Conservation (phyloP, 2,329 filamentous ascomycete species). For the Bisporella sp. region DNA sequence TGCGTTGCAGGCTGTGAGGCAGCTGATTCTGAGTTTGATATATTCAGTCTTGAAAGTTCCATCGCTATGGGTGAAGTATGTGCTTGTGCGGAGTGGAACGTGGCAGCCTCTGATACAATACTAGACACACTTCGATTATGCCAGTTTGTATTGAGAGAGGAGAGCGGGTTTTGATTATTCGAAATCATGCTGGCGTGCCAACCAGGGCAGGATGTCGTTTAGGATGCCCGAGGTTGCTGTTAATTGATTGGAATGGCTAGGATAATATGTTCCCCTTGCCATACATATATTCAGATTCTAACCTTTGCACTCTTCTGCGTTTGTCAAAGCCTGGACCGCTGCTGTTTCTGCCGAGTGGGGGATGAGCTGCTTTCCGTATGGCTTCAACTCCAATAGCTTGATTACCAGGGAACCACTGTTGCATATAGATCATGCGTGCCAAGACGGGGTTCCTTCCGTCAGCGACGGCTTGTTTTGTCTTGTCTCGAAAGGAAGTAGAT, state of each 20-base stretch:
- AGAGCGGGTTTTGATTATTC: slow-evolving; percentile 10
- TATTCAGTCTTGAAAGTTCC: slow-evolving; percentile 1
- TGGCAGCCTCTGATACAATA: slow-evolving; percentile 20
- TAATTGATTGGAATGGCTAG: not conserved
- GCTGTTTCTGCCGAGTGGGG: not conserved
- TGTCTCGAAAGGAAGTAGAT: not conserved
- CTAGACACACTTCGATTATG: slow-evolving; percentile 21
- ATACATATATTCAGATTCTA: not conserved
- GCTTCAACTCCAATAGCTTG: not conserved
- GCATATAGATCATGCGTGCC: not conserved
- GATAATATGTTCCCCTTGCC: not conserved
- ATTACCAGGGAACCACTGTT: not conserved
- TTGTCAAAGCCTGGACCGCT: not conserved
- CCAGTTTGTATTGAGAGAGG: slow-evolving; percentile 14
- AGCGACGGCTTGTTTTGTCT: not conserved
- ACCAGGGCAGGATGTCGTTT: not conserved
- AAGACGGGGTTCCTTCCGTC: not conserved
- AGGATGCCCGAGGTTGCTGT: not conserved
- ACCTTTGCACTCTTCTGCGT: not conserved
- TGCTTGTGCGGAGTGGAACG: slow-evolving; percentile 24
- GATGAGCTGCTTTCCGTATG: not conserved
- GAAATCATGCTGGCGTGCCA: slow-evolving; percentile 11
- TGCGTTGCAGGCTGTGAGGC: slow-evolving; percentile 3
- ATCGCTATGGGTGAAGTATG: slow-evolving; percentile 9
- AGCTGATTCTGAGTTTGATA: slow-evolving; percentile 2